Conservation (phyloP, 2,329 filamentous ascomycete genomes). For the Diplodia intermedia region DNA sequence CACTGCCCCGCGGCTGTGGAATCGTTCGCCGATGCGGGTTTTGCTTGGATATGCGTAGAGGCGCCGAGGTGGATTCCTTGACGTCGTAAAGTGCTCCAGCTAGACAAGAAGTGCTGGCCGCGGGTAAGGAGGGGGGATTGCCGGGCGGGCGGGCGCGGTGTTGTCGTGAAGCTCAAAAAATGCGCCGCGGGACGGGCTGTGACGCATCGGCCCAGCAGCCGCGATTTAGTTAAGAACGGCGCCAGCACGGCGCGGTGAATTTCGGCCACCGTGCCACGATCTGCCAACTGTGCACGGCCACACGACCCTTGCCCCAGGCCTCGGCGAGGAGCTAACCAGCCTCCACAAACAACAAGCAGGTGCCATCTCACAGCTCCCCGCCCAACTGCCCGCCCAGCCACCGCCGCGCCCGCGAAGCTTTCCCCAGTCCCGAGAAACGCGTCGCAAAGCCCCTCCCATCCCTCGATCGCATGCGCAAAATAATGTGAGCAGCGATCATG, state of each 20-base stretch:
- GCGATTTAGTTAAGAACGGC: background rate
- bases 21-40: background rate
- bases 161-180: slow-evolving; percentile 29
- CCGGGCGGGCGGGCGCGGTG: slow-evolving; percentile 11
- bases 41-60: background rate
- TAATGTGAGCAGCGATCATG: slow-evolving; percentile 38
- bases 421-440: background rate
- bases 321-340: slow-evolving; percentile 13
- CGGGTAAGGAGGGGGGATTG: background rate
- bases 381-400: slow-evolving; percentile 29
- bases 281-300: slow-evolving; percentile 2
- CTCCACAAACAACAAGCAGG: slow-evolving; percentile 26
- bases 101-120: background rate
- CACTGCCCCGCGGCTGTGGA: background rate
- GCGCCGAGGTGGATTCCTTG: background rate
- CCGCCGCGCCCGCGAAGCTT: background rate
- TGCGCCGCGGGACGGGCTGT: slow-evolving; percentile 15
- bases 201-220: slow-evolving; percentile 20
- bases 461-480: slow-evolving; percentile 16
- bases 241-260: too few relatives aligned
- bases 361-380: slow-evolving; percentile 25
- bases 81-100: background rate
- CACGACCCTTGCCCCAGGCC: slow-evolving; percentile 20
- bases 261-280: background rate
- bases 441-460: background rate